Base-by-base conservation (phyloP, 495 filamentous ascomycete species). In the Lasiosphaeria miniovina region DNA sequence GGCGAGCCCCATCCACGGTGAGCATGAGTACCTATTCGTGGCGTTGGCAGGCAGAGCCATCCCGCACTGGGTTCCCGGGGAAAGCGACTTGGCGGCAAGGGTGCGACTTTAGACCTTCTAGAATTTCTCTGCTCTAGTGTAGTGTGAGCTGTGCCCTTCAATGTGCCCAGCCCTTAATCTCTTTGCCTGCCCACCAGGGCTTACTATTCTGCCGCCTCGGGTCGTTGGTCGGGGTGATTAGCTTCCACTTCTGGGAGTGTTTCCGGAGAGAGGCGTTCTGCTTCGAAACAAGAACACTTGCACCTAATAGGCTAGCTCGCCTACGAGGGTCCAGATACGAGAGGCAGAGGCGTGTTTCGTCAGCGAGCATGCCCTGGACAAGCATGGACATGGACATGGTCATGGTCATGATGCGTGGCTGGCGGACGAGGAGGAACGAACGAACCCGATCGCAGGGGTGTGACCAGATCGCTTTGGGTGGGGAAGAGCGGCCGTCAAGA, bases 181-280 rank as follows among this genome's bases (percentile, higher is more conserved):
- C 45, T 43, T 15, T 31, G 11, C 11, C 11, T 53, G 17, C n/a
- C 33, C 33, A 53, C 32, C 12, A 46, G 5, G 43, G 43, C 43
- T 46, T 46, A n/a, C 43, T 46, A 14, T 46, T 41, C 15, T n/a
- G 2, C 9, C 32, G 12, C 36, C 10, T n/a, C 36, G 36, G 24
- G 51, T 33, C 60, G 60, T 65, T 53, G 63, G 55, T 36, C 57
- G 40, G 55, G 52, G 54, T 52, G 24, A 24, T 59, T 36, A 36
- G 52, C 45, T 67, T 65, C 65, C 65, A 17, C 41, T 65, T 67
- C 59, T 46, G 62, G 65, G 52, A 57, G 43, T 36, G 58, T 45
- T 59, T 60, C 62, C 65, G 58, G 38, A 55, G 33, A 17, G 36
- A 58, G 50, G 60, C 58, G 62, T 43, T n/a, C 52, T 57, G 34